Evolutionary conservation across 2,329 filamentous ascomycete genomes (phyloP).

Genomic region (Akanthomyces dipterigenus): DNA sequence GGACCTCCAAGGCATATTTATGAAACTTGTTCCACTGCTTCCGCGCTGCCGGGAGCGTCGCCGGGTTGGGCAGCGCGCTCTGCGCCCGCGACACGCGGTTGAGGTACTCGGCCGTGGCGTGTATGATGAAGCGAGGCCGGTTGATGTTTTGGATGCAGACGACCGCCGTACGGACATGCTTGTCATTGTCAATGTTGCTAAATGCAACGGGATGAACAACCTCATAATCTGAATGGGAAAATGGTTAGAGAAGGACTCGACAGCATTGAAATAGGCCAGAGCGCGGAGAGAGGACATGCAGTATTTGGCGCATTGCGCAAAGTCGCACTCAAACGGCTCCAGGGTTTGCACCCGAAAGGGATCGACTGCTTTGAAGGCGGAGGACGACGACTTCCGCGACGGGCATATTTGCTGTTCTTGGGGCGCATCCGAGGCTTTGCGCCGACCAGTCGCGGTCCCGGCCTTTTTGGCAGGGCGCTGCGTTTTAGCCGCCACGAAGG

Average conservation of each 20-base stretch:
- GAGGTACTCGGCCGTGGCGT: background rate
- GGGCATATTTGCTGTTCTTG: background rate
- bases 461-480: background rate
- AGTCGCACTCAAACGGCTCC: conserved; percentile 5
- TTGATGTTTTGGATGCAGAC: background rate
- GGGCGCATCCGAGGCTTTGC: background rate
- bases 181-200: background rate
- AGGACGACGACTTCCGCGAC: background rate
- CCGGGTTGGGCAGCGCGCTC: background rate
- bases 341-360: background rate
- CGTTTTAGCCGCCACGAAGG: background rate
- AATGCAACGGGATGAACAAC: background rate
- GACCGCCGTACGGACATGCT: background rate
- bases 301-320: conserved; percentile 2
- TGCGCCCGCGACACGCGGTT: background rate
- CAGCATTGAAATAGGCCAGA: background rate
- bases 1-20: background rate
- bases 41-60: background rate
- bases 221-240: background rate
- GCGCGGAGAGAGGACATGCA: background rate
- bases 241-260: background rate
- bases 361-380: background rate
- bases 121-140: conserved; percentile 5
- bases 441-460: background rate
- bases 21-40: background rate